Base-by-base conservation (phyloP, 2,329 filamentous ascomycete genomes). In the Ceratocystis diversiconidia region DNA sequence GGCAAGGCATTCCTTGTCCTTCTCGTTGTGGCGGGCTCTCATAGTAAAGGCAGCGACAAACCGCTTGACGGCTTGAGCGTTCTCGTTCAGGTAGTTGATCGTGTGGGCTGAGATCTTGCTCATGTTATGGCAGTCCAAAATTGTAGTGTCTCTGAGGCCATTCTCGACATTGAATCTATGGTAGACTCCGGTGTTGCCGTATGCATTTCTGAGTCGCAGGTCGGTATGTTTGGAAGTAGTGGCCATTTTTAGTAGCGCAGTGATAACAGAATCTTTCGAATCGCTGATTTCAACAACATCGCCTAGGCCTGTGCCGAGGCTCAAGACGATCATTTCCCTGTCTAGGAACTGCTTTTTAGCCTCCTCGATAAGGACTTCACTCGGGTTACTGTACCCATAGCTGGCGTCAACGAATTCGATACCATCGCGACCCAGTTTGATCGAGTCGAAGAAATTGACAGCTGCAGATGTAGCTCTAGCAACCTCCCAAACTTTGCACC, bases 361-460 rank as follows among this genome's bases (percentile, higher is more conserved):
- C 63, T 73, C 73, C 3, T 69, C 62, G 7, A 74, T 70, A 12
- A 74, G 67, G 1, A 72, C 67, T 25, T 72, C 69, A 57, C 70
- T 70, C 22, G 73, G 73, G 55, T 75, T 75, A 63, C 74, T 74
- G 46, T 71, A 69, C 1, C 71, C 71, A 22, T 74, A 70, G 0
- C 68, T 72, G 1, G 71, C 72, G 57, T 74, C 73, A 28, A 74
- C 68, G 46, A 72, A 74, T 32, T 32, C 30, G 1, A 71, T 66
- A 4, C 63, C 66, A 15, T 72, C 70, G 10, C 70, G 69, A 30
- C 72, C 72, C 7, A 72, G 8, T 30, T 68, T 64, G 41, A 73
- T 71, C 3, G 72, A 67, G 50, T 73, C 71, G 68, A 74, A 74
- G 64, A 72, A 73, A 0, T 70, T 70, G 0, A 71, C 69, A 1